Percentiles rank a stretch among this genome's conserved stretches.
These are phyloP conservation scores for Camillea tinctor DNA, from an alignment of 2,329 filamentous ascomycete species.

Conservation along the genomic window DNA sequence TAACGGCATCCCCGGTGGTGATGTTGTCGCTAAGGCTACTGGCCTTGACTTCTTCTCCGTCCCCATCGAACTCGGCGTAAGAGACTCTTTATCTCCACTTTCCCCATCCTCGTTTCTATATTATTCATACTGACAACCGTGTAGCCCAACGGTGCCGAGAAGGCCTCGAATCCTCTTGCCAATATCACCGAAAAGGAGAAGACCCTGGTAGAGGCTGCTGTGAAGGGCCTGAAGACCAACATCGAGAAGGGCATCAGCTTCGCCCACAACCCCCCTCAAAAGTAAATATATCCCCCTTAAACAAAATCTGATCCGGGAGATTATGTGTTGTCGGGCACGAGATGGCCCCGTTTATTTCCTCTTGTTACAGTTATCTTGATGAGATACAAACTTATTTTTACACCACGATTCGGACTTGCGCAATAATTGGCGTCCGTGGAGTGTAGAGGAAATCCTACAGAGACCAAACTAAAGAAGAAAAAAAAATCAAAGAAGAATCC, in stretches of 20 bases:
- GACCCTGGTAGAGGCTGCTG: conserved; percentile 73
- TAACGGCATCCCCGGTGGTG: conserved; percentile 82
- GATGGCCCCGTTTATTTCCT: conserved; percentile 14
- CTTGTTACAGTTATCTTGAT: conserved; percentile 17
- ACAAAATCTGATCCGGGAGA: conserved; percentile 15
- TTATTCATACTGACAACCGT: conserved; percentile 17
- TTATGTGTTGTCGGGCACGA: conserved; percentile 13
- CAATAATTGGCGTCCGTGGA: conserved; percentile 15
- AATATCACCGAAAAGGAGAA: conserved; percentile 84
- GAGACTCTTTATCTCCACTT: conserved; percentile 36
- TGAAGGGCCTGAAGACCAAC: conserved; percentile 83
- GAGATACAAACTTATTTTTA: background rate
- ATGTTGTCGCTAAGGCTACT: conserved; percentile 78
- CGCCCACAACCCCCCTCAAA: conserved; percentile 81
- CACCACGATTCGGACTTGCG: background rate
- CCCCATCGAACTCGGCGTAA: conserved; percentile 90
- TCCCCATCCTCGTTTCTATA: conserved; percentile 1
- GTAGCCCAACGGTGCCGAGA: conserved; percentile 80
- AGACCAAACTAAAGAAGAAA: conserved; percentile 1
- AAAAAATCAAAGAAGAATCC: conserved; percentile 13
- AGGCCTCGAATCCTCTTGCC: conserved; percentile 76
- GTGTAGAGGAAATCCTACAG: conserved; percentile 22
- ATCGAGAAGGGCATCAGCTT: conserved; percentile 93
- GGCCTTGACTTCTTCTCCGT: conserved; percentile 95
- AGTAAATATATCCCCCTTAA: conserved; percentile 59